Conservation (phyloP, 495 filamentous ascomycete species). For the Aspergillus kassunensis region DNA sequence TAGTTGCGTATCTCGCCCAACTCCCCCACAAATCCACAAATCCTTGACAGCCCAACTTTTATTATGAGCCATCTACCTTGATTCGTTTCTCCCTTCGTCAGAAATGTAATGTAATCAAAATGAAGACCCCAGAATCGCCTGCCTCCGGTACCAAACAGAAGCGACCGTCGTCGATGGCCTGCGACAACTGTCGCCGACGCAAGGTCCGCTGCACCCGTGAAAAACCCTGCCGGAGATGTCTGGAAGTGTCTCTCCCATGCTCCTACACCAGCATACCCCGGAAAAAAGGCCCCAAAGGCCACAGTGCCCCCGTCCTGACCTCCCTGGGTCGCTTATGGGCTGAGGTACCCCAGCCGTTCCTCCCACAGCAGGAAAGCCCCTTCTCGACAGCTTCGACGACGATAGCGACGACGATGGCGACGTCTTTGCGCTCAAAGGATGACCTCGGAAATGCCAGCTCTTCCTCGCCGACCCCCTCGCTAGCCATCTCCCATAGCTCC, state of each 20-base stretch:
- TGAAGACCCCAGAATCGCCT: background rate
- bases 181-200: constrained; percentile 4
- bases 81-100: too few relatives aligned
- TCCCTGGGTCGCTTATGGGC: background rate
- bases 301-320: background rate
- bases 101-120: background rate
- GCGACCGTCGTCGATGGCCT: constrained; percentile 1
- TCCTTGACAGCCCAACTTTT: too few relatives aligned
- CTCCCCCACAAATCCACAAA: too few relatives aligned
- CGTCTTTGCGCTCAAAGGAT: constrained; percentile 1
- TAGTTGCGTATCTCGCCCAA: too few relatives aligned
- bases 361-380: background rate
- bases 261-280: constrained; percentile 2
- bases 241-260: background rate
- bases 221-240: background rate
- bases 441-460: background rate
- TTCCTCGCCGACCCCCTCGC: constrained; percentile 2
- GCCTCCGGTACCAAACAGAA: background rate
- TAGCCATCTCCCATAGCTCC: background rate
- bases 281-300: background rate
- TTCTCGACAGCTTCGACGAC: too few relatives aligned
- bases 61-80: too few relatives aligned
- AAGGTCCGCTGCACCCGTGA: constrained; percentile 1
- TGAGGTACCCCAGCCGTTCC: too few relatives aligned
- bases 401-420: background rate